phyloP scores from a whole-genome alignment of 345 rosid species.

The Litchi chinensis region DNA sequence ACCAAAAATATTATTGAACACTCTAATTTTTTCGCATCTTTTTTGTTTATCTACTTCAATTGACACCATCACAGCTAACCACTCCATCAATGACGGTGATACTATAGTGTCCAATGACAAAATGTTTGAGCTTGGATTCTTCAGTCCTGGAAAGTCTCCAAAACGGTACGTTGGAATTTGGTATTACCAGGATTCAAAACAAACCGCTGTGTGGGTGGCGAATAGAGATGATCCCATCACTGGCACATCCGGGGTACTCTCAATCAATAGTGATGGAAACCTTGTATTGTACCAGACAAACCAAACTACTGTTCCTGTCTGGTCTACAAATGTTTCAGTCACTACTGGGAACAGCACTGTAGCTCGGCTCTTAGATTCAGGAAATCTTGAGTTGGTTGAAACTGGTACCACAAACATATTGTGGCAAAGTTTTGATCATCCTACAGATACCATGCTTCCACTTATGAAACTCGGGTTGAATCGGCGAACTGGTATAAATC shows the following conservation, averaged over 20 bases:
- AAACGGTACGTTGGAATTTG: constrained; percentile 73
- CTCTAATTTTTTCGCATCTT: no score
- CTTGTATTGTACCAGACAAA: constrained; percentile 34
- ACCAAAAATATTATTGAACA: no score
- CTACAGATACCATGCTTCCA: constrained; percentile 60
- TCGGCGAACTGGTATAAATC: constrained; percentile 31
- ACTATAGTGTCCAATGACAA: constrained; percentile 40
- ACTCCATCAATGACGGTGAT: constrained; percentile 48
- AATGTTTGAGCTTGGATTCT: constrained; percentile 62
- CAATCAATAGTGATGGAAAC: constrained; percentile 44
- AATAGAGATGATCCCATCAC: constrained; percentile 59
- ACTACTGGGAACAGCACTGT: constrained; percentile 19
- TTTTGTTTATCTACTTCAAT: no score
- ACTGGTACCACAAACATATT: constrained; percentile 24
- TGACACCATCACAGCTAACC: constrained; percentile 31
- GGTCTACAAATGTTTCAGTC: constrained; percentile 52
- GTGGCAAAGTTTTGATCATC: constrained; percentile 83
- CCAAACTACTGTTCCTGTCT: constrained; percentile 35
- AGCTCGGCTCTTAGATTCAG: constrained; percentile 60
- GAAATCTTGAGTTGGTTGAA: constrained; percentile 56
- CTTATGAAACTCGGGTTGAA: constrained; percentile 68
- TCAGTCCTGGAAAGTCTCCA: constrained; percentile 49
- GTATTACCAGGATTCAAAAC: constrained; percentile 50
- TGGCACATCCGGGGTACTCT: constrained; percentile 44
- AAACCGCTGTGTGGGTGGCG: constrained; percentile 79